Conservation (phyloP, 2,329 filamentous ascomycete genomes). For the Colletotrichum sansevieriae region DNA sequence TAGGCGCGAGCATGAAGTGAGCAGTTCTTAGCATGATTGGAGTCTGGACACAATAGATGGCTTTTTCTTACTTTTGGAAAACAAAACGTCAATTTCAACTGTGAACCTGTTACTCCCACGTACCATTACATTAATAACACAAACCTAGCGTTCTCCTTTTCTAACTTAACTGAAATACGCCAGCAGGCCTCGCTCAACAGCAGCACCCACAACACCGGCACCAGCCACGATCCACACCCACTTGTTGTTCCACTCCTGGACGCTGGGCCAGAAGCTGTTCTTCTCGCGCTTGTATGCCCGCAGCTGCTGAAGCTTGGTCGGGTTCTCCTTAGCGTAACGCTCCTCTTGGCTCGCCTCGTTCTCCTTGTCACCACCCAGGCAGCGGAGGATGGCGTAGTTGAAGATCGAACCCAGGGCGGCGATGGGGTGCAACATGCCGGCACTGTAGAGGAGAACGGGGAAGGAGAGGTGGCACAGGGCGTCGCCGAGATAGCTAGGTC, state of each 20-base stretch:
- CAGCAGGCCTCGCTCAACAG: constrained; percentile 53
- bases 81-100: background rate
- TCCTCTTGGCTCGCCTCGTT: constrained; percentile 65
- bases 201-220: constrained; percentile 61
- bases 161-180: constrained; percentile 20
- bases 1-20: too few relatives aligned
- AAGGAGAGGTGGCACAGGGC: constrained; percentile 70
- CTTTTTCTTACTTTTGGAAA: too few relatives aligned
- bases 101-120: background rate
- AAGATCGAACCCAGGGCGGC: constrained; percentile 67
- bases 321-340: constrained; percentile 64
- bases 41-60: too few relatives aligned
- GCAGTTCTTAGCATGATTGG: too few relatives aligned
- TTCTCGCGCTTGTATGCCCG: constrained; percentile 65
- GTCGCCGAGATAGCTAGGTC: constrained; percentile 70
- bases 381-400: constrained; percentile 71
- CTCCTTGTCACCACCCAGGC: constrained; percentile 67
- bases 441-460: constrained; percentile 67
- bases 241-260: constrained; percentile 63
- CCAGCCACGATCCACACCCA: constrained; percentile 68
- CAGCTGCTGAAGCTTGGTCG: constrained; percentile 65
- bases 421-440: constrained; percentile 66
- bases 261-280: constrained; percentile 71
- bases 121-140: constrained; percentile 16
- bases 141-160: background rate